Percentiles rank a stretch among this genome's conserved stretches.
phyloP scores from a whole-genome alignment of 805 yeast species.

The Metschnikowia orientalis region DNA sequence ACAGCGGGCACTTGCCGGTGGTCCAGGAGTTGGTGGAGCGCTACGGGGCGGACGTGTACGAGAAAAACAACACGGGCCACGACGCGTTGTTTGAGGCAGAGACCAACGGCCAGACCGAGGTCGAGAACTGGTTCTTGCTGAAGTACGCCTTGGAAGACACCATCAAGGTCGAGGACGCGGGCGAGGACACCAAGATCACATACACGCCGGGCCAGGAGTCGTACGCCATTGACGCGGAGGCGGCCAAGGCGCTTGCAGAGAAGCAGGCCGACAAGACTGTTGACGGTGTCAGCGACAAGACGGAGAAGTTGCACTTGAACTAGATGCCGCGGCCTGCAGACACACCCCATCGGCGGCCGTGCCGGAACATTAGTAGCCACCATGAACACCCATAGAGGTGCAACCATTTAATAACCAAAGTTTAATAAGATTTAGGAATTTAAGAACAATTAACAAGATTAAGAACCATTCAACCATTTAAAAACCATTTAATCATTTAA shows the following conservation, averaged over 20 bases:
- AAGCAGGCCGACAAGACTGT: conserved; percentile 43
- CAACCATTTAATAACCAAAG: too few species aligned
- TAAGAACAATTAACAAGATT: too few species aligned
- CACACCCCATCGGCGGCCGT: too few species aligned
- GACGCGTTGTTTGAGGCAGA: conserved; percentile 91
- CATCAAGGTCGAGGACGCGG: conserved; percentile 39
- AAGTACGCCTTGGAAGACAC: conserved; percentile 65
- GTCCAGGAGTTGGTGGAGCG: conserved; percentile 69
- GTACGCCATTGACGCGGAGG: conserved; percentile 38
- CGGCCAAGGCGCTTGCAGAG: conserved; percentile 14
- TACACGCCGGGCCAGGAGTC: conserved; percentile 42
- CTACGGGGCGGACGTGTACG: conserved; percentile 75
- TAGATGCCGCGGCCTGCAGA: too few species aligned
- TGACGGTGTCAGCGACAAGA: conserved; percentile 35
- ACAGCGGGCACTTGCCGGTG: conserved; percentile 74
- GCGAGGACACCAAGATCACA: conserved; percentile 39
- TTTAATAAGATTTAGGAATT: too few species aligned
- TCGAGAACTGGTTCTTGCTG: conserved; percentile 72
- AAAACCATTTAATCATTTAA: too few species aligned
- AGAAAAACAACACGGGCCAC: conserved; percentile 69
- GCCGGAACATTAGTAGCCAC: too few species aligned
- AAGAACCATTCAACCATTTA: too few species aligned
- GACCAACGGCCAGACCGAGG: conserved; percentile 64
- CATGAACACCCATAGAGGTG: too few species aligned
- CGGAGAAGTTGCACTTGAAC: conserved; percentile 27